Conservation (phyloP, 345 rosid species). For the Geranium rotundifolium region DNA sequence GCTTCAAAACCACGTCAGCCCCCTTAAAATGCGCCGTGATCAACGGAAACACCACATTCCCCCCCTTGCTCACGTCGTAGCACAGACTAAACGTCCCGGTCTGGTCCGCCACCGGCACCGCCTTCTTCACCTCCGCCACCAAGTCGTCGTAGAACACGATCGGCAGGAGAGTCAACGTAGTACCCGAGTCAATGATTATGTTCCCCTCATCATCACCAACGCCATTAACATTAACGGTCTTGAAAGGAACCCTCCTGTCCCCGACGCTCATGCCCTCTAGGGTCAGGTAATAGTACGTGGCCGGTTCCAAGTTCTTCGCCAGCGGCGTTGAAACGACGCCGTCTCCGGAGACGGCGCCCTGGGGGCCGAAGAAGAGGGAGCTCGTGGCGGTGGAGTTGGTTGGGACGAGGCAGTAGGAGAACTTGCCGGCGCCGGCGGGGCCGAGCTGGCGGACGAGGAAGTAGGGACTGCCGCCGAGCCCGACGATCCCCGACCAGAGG, state of each 20-base stretch:
- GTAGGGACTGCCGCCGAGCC: conserved; percentile 50
- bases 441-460: conserved; percentile 41
- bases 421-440: conserved; percentile 22
- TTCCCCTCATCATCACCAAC: conserved; percentile 15
- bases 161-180: conserved; percentile 37
- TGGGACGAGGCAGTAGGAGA: conserved; percentile 53
- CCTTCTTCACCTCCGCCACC: conserved; percentile 17
- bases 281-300: conserved; percentile 36
- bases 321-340: conserved; percentile 30
- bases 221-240: neutral
- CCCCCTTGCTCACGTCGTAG: conserved; percentile 17
- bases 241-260: conserved; percentile 23
- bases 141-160: conserved; percentile 24
- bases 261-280: conserved; percentile 54
- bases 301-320: conserved; percentile 12
- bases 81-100: conserved; percentile 12
- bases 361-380: conserved; percentile 35
- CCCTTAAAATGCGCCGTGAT: conserved; percentile 38
- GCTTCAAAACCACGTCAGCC: conserved; percentile 39
- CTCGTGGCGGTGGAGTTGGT: conserved; percentile 16
- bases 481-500: conserved; percentile 44
- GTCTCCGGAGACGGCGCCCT: conserved; percentile 10
- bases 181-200: conserved; percentile 52
- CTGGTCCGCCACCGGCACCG: conserved; percentile 20
- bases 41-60: conserved; percentile 19